Evolutionary conservation across 306 rosid species (phyloP).

Genomic region (Gillenia trifoliata): DNA sequence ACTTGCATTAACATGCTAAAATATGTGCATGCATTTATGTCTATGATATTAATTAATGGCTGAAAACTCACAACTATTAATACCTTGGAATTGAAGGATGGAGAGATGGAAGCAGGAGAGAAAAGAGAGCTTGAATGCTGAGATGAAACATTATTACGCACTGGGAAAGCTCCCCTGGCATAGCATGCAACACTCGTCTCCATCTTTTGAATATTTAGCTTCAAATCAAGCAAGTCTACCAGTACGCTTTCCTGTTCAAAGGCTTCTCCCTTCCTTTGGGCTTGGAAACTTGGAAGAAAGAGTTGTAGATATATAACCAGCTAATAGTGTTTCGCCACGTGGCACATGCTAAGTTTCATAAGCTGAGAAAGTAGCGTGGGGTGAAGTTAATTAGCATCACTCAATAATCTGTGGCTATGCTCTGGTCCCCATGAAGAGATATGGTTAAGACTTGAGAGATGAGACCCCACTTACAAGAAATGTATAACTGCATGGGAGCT

Average conservation of each 20-base stretch:
- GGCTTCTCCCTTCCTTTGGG: not conserved
- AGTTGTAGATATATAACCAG: slow-evolving; percentile 15
- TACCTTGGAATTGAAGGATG: slow-evolving; percentile 37
- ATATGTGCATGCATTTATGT: not conserved
- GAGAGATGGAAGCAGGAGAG: slow-evolving; percentile 28
- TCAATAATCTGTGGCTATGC: slow-evolving; percentile 25
- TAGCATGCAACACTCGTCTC: slow-evolving; percentile 25
- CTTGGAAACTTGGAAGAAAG: slow-evolving; percentile 8
- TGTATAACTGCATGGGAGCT: not conserved
- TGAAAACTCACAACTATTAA: not conserved
- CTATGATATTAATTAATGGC: no score
- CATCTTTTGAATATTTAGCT: slow-evolving; percentile 6
- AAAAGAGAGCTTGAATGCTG: slow-evolving; percentile 25
- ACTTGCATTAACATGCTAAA: not conserved
- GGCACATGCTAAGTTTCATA: slow-evolving; percentile 6
- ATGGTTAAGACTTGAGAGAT: not conserved
- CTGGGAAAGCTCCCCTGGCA: slow-evolving; percentile 23
- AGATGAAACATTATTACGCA: slow-evolving; percentile 22
- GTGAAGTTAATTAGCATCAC: slow-evolving; percentile 21
- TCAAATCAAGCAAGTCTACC: not conserved
- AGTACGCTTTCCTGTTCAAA: not conserved
- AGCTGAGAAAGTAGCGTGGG: not conserved
- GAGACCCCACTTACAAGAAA: not conserved
- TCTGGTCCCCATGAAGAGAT: slow-evolving; percentile 7
- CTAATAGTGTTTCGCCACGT: slow-evolving; percentile 14